Conservation (phyloP, 2,329 filamentous ascomycete species). For the Ophiostoma piceae region DNA sequence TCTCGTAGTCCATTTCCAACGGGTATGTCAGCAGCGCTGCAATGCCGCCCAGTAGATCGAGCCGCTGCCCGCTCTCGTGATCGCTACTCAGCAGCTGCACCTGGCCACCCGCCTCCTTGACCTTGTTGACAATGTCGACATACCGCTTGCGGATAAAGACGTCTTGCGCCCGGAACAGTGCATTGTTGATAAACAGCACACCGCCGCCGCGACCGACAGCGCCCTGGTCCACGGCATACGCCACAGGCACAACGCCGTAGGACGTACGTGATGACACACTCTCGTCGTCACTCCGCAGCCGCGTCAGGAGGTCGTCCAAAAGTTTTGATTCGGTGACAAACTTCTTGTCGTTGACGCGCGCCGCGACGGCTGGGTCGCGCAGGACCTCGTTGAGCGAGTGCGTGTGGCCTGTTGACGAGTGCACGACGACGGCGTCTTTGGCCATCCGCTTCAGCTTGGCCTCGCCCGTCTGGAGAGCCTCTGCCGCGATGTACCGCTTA, state of each 20-base stretch:
- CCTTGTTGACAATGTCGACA: conserved; percentile 79
- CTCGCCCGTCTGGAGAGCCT: conserved; percentile 54
- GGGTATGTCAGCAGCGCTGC: conserved; percentile 90
- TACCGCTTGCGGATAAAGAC: conserved; percentile 71
- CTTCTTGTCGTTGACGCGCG: conserved; percentile 77
- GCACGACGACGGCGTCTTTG: conserved; percentile 66
- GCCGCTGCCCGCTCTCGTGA: conserved; percentile 83
- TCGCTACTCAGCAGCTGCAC: conserved; percentile 85
- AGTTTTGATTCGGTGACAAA: conserved; percentile 76
- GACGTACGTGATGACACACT: conserved; percentile 61
- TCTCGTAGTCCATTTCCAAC: conserved; percentile 56
- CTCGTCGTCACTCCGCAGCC: conserved; percentile 71
- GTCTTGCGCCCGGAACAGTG: conserved; percentile 78
- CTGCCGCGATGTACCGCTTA: conserved; percentile 63
- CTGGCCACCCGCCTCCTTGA: conserved; percentile 81
- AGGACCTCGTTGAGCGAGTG: conserved; percentile 86
- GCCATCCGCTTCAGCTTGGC: conserved; percentile 61
- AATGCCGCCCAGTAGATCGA: conserved; percentile 80
- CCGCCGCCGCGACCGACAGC: conserved; percentile 84
- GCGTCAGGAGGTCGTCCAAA: conserved; percentile 77
- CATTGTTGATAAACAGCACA: conserved; percentile 78
- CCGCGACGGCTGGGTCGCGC: conserved; percentile 69
- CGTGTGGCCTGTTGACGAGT: conserved; percentile 78
- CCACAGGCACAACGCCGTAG: conserved; percentile 80
- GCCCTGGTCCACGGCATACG: conserved; percentile 76